Base-by-base conservation (phyloP, 306 rosid genomes). In the Fagus sylvatica region DNA sequence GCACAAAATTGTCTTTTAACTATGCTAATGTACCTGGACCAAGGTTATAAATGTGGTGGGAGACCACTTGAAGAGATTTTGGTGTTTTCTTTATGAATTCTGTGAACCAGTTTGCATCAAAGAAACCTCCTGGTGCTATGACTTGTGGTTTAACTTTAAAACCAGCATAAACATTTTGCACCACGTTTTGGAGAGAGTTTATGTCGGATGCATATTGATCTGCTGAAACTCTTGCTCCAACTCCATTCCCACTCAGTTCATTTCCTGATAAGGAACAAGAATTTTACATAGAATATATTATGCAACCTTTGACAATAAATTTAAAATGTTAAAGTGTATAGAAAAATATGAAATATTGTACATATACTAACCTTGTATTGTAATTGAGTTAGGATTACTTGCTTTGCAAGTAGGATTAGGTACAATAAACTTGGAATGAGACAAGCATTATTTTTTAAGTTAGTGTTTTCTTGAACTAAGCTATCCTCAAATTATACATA, bases 41-140 rank as follows among this genome's bases (percentile, higher is more conserved):
- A 73, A 95, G 93, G 83, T 90, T 91, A 76, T 95, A 95, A 74
- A 95, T 91, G 75, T 91, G 99, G 88, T 91, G 98, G 51, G 91
- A 80, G 77, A 87, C 74, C 55, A 83, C 91, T 78, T 91, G 90
- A 7, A 84, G 33, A 4, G 83, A 53, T 42, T 76, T 75, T 1
- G 84, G 80, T 17, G 96, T 79, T 84, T 87, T 88, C 48, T 32
- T 80, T 5, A 84, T 22, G 55, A 91, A 90, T 71, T 88, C 90
- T 69, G 78, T 62, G 85, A 90, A 91, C 99, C 99, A 95, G 39
- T 62, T 34, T 53, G 85, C 77, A 37, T 93, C 99, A 74, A 83
- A 93, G 89, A 93, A 95, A 40, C 99, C 99, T 53, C 97, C 99
- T 22, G 99, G 99, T 37, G 97, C 90, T 56, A 95, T 78, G 59